A percentile compares a stretch with the other conserved stretches of the same genome.
These are phyloP conservation scores for Carex cristatella DNA, from an alignment of 176 grass and related monocot species.

Conservation along the genomic window DNA sequence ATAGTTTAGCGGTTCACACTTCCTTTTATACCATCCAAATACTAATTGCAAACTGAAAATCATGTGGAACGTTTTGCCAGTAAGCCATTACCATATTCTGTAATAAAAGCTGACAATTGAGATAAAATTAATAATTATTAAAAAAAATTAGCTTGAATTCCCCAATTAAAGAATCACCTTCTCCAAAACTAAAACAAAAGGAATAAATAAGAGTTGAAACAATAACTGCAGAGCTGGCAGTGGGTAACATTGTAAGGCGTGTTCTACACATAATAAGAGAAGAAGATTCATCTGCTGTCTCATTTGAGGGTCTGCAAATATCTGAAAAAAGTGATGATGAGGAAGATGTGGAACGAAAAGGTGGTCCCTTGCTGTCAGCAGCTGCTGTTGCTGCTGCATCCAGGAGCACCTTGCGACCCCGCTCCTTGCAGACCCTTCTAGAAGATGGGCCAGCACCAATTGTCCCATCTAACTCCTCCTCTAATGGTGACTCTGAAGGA, in stretches of 20 bases:
- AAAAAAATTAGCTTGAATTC: background rate
- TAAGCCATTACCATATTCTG: background rate
- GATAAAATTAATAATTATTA: background rate
- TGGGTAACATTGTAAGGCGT: slow-evolving; percentile 95
- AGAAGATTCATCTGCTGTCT: slow-evolving; percentile 65
- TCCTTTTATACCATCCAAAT: background rate
- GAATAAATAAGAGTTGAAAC: background rate
- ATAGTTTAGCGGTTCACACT: background rate
- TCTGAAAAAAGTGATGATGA: slow-evolving; percentile 67
- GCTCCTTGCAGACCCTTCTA: slow-evolving; percentile 89
- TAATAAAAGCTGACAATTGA: too few species aligned
- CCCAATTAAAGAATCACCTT: background rate
- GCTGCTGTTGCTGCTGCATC: slow-evolving; percentile 83
- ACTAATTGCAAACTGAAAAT: background rate
- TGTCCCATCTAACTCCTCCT: slow-evolving; percentile 42
- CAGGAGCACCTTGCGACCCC: slow-evolving; percentile 81
- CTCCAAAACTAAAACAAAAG: background rate
- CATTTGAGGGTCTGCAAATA: slow-evolving; percentile 62
- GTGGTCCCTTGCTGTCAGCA: slow-evolving; percentile 59
- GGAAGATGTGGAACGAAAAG: slow-evolving; percentile 55
- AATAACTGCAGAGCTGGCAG: slow-evolving; percentile 58
- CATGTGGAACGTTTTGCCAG: background rate
- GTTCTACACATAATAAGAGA: slow-evolving; percentile 95
- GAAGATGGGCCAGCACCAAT: slow-evolving; percentile 68
- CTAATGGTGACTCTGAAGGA: slow-evolving; percentile 77